Base-by-base conservation (phyloP, 768 basidiomycete genomes). In the Rubroboletus satanas region DNA sequence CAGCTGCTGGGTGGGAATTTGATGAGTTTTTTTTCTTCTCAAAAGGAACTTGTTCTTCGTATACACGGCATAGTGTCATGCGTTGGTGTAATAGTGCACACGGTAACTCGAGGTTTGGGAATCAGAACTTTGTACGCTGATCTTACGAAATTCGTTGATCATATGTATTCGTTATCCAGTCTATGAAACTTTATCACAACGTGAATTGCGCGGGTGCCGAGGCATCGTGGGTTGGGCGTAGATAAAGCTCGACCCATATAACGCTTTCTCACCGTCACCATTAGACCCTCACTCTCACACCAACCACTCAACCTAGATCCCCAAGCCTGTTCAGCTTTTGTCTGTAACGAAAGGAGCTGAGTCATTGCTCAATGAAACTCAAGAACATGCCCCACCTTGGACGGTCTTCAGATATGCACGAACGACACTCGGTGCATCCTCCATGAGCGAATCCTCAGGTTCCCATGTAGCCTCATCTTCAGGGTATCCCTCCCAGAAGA, bases 391-490 rank as follows among this genome's bases (percentile, higher is more conserved):
- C 39, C 8, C 48, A 63, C 66, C 60, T 55, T 26, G 11, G 33
- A 60, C 41, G 8, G 49, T 51, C 45, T 52, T 47, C 43, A 70
- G 52, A 56, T 81, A 85, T 31, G 74, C 77, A 41, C 67, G 55
- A 32, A 87, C 72, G 0, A 70, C 61, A 0, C 32, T 36, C 0
- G 83, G 81, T 8, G 80, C 80, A 65, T 86, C 84, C 45, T 76
- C 69, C 54, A 70, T 43, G 32, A 87, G 71, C 5, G 64, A 64
- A 8, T 44, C 51, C 60, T 78, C 79, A 10, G 76, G 77, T 60
- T 86, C 84, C 85, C 85, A 86, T 29, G 83, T 82, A 10, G 77
- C 81, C 26, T 80, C 76, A 1, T 69, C 65, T 7, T 74, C 71
- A 0, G 73, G 47, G 62, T 85, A 87, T 0, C 84, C 83, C 36